A percentile compares a stretch with the other conserved stretches of the same genome.
Conservation (phyloP, 2,329 filamentous ascomycete species). For the Basipetospora chlamydospora region DNA sequence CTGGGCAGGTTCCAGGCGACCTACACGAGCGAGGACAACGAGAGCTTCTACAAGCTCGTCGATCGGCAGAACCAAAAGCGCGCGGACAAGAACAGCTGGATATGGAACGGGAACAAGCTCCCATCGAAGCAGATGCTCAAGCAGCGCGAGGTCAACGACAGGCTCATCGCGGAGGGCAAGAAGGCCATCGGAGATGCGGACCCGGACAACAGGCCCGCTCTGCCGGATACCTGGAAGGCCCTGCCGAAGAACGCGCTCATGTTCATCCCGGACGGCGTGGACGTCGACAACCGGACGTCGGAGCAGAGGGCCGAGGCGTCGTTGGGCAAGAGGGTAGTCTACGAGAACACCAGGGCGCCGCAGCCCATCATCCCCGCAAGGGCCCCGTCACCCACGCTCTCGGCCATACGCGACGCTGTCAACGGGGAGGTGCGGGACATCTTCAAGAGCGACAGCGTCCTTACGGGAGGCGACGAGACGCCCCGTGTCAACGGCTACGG, state of each 20-base stretch:
- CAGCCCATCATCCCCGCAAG: constrained; percentile 23
- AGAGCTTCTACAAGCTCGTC: constrained; percentile 83
- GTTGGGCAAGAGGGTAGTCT: constrained; percentile 62
- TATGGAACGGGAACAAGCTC: constrained; percentile 81
- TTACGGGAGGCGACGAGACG: constrained; percentile 54
- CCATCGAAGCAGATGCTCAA: constrained; percentile 63
- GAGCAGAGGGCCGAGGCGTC: constrained; percentile 53
- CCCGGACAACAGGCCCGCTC: constrained; percentile 62
- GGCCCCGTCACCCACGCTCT: constrained; percentile 69
- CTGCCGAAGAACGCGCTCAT: constrained; percentile 72
- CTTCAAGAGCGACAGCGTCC: constrained; percentile 41
- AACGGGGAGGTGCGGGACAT: constrained; percentile 51
- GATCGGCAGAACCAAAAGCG: constrained; percentile 81
- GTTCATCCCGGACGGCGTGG: constrained; percentile 59
- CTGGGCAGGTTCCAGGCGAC: constrained; percentile 77
- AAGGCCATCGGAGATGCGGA: constrained; percentile 50
- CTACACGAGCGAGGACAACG: constrained; percentile 96
- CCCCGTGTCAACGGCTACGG: constrained; percentile 86
- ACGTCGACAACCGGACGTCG: constrained; percentile 45
- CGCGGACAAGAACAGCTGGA: constrained; percentile 74
- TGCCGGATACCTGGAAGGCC: constrained; percentile 61
- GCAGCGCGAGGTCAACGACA: constrained; percentile 46
- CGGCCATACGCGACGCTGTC: constrained; percentile 72
- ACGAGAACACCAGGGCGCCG: constrained; percentile 71
- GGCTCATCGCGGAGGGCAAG: constrained; percentile 28